Evolutionary conservation across 1,284 basidiomycete species (phyloP), one percentile per base, ranked within the genome.

Genomic region (Sutorius eximius): DNA sequence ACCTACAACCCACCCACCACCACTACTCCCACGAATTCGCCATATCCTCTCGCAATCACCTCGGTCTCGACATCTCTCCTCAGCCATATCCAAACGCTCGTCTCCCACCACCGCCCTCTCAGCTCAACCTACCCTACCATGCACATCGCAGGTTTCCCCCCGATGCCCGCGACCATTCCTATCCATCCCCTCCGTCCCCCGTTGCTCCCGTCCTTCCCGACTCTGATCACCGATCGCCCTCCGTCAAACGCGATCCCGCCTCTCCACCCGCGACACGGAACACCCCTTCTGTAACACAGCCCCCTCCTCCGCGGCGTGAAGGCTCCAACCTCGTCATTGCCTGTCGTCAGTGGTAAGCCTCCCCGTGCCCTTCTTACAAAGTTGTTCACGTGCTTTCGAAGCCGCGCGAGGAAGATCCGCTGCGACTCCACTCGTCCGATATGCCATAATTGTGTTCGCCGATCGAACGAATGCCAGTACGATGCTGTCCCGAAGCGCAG

Each of bases 381-480:
- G 71, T 71, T 64, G 67, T 71, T 68, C 69, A 68, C 65, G 55
- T 71, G 57, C 47, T 13, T 61, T 68, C 72, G 61, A 73, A 86
- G 89, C 71, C 89, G 89, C 57, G 78, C 81, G 57, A 83, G 88
- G 70, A 91, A 91, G 78, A 91, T 91, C 64, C 84, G 86, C 56
- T 91, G 88, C 75, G 89, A 91, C 72, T 91, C 88, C 51, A 86
- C 83, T 41, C 79, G 88, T 65, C 88, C 88, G 59, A 78, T 81
- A 57, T 91, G 88, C 76, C 81, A 86, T 74, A 91, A 90, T 71
- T 91, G 88, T 72, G 75, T 81, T 68, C 84, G 87, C 64, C 79
- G 89, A 63, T 82, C 79, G 62, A 89, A 88, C 70, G 77, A 79
- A 53, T 90, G 87, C 72, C 81, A 85, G 70, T 91, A 91, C 70